phyloP scores from a whole-genome alignment of 306 rosid species.

The Begonia masoniana region DNA sequence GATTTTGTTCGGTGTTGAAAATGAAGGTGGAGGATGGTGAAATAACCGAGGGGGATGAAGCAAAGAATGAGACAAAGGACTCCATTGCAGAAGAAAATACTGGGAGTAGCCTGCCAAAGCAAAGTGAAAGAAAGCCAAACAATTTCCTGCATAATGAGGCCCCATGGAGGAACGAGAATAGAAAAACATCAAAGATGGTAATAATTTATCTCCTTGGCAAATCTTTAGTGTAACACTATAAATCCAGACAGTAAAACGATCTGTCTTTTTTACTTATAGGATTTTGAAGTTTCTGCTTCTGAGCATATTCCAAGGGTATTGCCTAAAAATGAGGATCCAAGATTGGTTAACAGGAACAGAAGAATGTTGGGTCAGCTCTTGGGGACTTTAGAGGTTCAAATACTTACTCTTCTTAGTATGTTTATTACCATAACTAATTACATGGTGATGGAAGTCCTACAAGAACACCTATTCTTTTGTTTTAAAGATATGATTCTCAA shows the following conservation, averaged over 20 bases:
- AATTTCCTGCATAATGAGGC: slow-evolving; percentile 39
- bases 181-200: slow-evolving; percentile 43
- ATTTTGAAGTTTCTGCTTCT: slow-evolving; percentile 39
- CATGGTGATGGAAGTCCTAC: no score
- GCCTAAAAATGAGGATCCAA: slow-evolving; percentile 89
- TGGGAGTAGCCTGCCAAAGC: slow-evolving; percentile 15
- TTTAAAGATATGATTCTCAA: no score
- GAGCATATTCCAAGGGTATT: slow-evolving; percentile 73
- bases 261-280: slow-evolving; percentile 25
- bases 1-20: slow-evolving; percentile 9
- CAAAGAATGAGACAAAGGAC: slow-evolving; percentile 29
- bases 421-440: no score
- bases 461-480: no score
- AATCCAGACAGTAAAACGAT: slow-evolving; percentile 8
- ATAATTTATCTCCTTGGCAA: slow-evolving; percentile 6
- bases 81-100: slow-evolving; percentile 14
- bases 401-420: no score
- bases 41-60: slow-evolving; percentile 40
- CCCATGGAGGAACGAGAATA: slow-evolving; percentile 43
- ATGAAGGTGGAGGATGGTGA: slow-evolving; percentile 74
- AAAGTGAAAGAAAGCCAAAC: slow-evolving; percentile 25
- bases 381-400: slow-evolving; percentile 81
- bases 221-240: slow-evolving; percentile 6
- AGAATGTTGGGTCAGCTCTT: slow-evolving; percentile 96
- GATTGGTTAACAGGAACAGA: slow-evolving; percentile 77